Evolutionary conservation across 164 flowering plant species (phyloP), one percentile per base, ranked within the genome.

Genomic region (Paratinospora sagittata): DNA sequence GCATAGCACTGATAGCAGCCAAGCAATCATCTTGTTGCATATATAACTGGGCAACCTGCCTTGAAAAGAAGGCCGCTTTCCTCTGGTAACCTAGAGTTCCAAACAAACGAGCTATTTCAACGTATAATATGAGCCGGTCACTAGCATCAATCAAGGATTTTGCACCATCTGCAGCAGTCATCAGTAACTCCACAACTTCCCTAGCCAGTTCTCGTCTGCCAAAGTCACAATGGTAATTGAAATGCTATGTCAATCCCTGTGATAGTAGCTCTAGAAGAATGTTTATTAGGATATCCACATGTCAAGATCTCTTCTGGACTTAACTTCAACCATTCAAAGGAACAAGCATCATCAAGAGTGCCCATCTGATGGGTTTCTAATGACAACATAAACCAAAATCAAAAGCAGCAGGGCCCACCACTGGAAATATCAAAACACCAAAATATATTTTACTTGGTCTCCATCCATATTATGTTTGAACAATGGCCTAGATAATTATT

Each of bases 1-100:
- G 99, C 98, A 93, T 81, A 63, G 98, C 97, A 83, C 99, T 93
- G 61, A 86, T 86, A 68, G 99, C 98, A 78, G 98, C 96, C 73
- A 83, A 76, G 77, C 84, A 81, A 66, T 87, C 93, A 41, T 91
- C 98, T 79, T 96, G 99, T 72, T 91, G 97, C 82, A 96, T 67
- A 78, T 96, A 96, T 78, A 96, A 76, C 85, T 88, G 97, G 78
- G 99, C 99, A 62, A 96, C 98, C 81, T 88, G 97, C 83, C 99
- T 86, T 11, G 98, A 91, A 72, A 96, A 96, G 80, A 96, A 96
- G 63, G 99, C 99, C 81, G 99, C 97, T 85, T 96, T 96, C 11
- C 99, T 81, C 72, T 89, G 88, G 79, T 93, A 93, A 75, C 97
- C 97, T 81, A 96, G 92, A 66, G 82, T 80, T 14, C 97, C 98